Percentiles rank a stretch among this genome's conserved stretches.
These are phyloP conservation scores for Aureobasidium leucospermi DNA, from an alignment of 2,329 filamentous ascomycete genomes.

Conservation along the genomic window DNA sequence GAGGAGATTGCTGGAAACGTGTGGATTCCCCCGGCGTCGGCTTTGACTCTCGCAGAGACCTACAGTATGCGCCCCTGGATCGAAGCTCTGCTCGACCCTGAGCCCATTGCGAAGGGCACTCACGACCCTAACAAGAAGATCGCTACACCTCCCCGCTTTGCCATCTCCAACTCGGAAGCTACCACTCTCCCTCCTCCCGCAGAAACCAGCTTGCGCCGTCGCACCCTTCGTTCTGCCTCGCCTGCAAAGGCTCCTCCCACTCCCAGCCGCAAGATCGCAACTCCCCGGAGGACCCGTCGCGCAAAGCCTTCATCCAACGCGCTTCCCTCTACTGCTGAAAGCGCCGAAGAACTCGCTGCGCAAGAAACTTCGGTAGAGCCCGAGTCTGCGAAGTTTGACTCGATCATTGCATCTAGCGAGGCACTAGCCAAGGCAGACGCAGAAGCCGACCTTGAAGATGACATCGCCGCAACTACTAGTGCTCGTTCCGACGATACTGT, in stretches of 20 bases:
- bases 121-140: constrained; percentile 61
- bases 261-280: constrained; percentile 40
- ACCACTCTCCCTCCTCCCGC: constrained; percentile 23
- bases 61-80: constrained; percentile 86
- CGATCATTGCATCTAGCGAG: constrained; percentile 15
- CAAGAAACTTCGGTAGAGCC: constrained; percentile 24
- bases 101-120: constrained; percentile 62
- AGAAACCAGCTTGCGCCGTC: constrained; percentile 35
- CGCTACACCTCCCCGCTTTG: constrained; percentile 70
- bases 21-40: constrained; percentile 82
- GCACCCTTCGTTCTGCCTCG: constrained; percentile 53
- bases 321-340: constrained; percentile 26
- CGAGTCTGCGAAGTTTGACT: constrained; percentile 21
- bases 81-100: constrained; percentile 80
- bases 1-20: constrained; percentile 96
- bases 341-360: constrained; percentile 24
- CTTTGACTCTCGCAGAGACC: constrained; percentile 74
- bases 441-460: constrained; percentile 30
- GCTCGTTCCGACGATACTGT: constrained; percentile 41
- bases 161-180: constrained; percentile 20
- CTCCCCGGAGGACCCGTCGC: constrained; percentile 46
- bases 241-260: constrained; percentile 43
- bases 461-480: constrained; percentile 31
- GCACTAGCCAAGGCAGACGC: constrained; percentile 9
- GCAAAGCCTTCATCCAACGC: constrained; percentile 23